Evolutionary conservation across 177 flowering plant species (phyloP).

Genomic region (Tripterygium wilfordii): DNA sequence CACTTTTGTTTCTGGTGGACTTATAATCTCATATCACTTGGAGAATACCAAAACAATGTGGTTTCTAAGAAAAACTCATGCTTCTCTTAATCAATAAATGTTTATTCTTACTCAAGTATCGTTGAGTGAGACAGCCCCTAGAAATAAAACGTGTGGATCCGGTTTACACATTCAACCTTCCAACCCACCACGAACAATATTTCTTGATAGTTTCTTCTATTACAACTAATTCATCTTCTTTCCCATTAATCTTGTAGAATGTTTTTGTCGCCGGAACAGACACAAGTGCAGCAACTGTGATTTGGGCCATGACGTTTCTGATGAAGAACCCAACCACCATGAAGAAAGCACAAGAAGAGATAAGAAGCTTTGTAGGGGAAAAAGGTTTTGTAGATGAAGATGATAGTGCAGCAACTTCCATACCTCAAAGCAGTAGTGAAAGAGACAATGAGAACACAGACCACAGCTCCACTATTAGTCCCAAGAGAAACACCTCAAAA

Average conservation of each 20-base stretch:
- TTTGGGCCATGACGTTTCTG: constrained; percentile 26
- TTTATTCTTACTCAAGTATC: no score
- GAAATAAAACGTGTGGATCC: no score
- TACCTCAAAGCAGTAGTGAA: constrained; percentile 24
- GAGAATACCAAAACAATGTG: no score
- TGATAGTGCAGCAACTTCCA: constrained; percentile 9
- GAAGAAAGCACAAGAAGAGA: constrained; percentile 17
- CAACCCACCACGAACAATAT: no score
- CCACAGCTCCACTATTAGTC: constrained; percentile 21
- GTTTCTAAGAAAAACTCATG: no score
- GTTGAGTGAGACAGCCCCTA: no score
- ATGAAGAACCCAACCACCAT: constrained; percentile 14
- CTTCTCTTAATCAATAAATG: no score
- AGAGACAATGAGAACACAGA: constrained; percentile 24
- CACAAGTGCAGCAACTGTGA: constrained; percentile 21
- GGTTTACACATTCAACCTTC: no score
- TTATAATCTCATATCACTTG: no score
- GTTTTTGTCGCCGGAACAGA: constrained; percentile 29
- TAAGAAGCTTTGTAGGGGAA: constrained; percentile 9
- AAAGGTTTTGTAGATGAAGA: constrained; percentile 19
- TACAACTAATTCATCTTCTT: no score
- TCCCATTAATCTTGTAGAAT: constrained; percentile 21
- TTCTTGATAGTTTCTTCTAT: no score
- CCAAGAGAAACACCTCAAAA: constrained; percentile 15
- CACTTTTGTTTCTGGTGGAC: no score